Evolutionary conservation across 805 yeast genomes (phyloP), one percentile per base, ranked within the genome.

Genomic region (Lipomyces starkeyi): DNA sequence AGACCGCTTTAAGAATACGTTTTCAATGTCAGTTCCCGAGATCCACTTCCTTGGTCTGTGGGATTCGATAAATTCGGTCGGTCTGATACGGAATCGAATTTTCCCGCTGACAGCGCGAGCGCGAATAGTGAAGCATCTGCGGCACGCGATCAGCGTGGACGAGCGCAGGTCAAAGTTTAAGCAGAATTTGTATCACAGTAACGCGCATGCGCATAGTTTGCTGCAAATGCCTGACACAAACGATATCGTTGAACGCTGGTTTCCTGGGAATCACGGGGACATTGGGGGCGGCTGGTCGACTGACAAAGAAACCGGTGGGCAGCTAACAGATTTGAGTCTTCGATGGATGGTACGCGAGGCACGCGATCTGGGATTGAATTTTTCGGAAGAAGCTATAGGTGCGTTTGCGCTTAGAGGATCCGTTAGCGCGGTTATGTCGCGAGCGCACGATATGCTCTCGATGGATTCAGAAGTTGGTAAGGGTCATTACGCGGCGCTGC

Each of bases 31-130:
- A 4, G 72, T 76, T 1, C 83, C 86, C 2, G 73, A 73, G 8
- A 81, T 88, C 59, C 83, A 84, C 69, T 87, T 87, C 67, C 84
- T 88, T 83, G 92, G 92, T 0, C 76, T 88, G 22, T 88, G 89
- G 83, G 93, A 88, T 77, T 85, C 91, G 0, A 87, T 88, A 22
- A 87, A 87, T 74, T 87, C 91, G 0, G 87, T 88, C 25, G 92
- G 92, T 0, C 72, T 87, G 9, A 65, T 88, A 3, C 79, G 86
- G 55, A 90, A 87, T 73, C 77, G 86, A 53, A 69, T 86, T 74
- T 88, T 88, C 69, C 91, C 91, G 0, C 9, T 25, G 14, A 86
- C 80, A 70, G 81, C 88, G 0, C 83, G 87, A 1, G 79, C 83
- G 56, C 77, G 81, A 14, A 81, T 81, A 63, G 89, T 88, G 6